phyloP scores from a whole-genome alignment of 1,284 basidiomycete genomes.

The Schizophyllum amplum region DNA sequence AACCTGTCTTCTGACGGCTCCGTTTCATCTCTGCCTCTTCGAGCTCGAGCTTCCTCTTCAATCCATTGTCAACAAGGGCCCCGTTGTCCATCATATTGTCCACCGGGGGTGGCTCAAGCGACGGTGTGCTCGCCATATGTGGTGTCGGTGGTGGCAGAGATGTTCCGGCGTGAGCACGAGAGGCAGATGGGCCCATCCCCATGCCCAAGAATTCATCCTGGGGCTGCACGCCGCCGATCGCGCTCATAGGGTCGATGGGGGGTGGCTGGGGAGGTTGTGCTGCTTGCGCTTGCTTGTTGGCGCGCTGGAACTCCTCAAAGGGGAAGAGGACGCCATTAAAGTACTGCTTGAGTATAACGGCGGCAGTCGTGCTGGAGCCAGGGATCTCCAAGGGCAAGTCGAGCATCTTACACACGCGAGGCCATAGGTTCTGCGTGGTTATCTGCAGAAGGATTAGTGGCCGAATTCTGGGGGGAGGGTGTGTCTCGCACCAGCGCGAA shows the following conservation, averaged over 20 bases:
- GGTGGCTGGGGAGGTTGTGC: background rate
- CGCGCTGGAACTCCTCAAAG: background rate
- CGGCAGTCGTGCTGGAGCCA: too few species aligned
- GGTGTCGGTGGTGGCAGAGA: background rate
- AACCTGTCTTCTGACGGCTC: slow-evolving; percentile 61
- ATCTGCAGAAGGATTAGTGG: background rate
- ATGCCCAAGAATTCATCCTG: too few species aligned
- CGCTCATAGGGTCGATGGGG: background rate
- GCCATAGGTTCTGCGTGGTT: background rate
- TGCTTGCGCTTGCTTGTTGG: background rate
- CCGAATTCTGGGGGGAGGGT: background rate
- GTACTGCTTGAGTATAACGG: too few species aligned
- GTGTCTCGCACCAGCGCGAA: slow-evolving; percentile 40
- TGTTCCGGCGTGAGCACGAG: background rate
- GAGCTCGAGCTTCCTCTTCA: slow-evolving; percentile 64
- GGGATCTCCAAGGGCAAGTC: background rate
- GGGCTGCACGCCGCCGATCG: background rate
- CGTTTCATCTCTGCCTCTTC: slow-evolving; percentile 62
- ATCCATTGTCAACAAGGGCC: slow-evolving; percentile 5
- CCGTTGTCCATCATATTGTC: too few species aligned
- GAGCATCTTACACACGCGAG: background rate
- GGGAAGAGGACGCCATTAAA: background rate
- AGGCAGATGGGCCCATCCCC: background rate
- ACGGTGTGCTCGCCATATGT: too few species aligned
- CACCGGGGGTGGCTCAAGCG: too few species aligned